These are phyloP conservation scores for Evernia prunastri DNA, from an alignment of 495 filamentous ascomycete genomes.

Conservation along the genomic window DNA sequence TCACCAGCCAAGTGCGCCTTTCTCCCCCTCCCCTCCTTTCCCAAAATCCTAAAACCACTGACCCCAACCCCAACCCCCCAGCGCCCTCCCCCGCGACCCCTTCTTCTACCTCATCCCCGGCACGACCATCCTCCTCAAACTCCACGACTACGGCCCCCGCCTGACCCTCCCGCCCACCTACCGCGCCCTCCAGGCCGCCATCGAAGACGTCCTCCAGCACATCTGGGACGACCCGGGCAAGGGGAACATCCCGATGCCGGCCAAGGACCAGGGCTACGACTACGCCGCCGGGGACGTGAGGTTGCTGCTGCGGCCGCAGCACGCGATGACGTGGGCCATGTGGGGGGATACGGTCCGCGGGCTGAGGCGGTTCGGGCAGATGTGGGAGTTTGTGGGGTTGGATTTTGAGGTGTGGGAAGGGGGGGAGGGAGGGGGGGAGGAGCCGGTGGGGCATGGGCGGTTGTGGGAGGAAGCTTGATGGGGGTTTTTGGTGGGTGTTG, in stretches of 20 bases:
- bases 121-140: not conserved
- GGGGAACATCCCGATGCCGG: not conserved
- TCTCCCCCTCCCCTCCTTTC: not conserved
- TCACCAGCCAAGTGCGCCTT: not conserved
- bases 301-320: not conserved
- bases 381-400: not conserved
- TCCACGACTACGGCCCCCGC: not conserved
- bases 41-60: not conserved
- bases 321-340: not conserved
- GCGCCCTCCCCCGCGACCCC: not conserved
- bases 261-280: not conserved
- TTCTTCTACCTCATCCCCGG: not conserved
- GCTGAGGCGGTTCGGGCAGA: not conserved
- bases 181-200: not conserved
- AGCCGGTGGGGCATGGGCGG: not conserved
- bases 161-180: not conserved
- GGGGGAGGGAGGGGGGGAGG: not conserved
- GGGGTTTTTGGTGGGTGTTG: not conserved
- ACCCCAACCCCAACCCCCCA: not conserved
- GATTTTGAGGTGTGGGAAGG: not conserved
- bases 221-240: not conserved
- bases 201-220: not conserved
- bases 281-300: not conserved
- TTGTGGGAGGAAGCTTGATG: not conserved
- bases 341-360: not conserved